Conservation (phyloP, 2,329 filamentous ascomycete species). For the Dryadomyces sulphureus region DNA sequence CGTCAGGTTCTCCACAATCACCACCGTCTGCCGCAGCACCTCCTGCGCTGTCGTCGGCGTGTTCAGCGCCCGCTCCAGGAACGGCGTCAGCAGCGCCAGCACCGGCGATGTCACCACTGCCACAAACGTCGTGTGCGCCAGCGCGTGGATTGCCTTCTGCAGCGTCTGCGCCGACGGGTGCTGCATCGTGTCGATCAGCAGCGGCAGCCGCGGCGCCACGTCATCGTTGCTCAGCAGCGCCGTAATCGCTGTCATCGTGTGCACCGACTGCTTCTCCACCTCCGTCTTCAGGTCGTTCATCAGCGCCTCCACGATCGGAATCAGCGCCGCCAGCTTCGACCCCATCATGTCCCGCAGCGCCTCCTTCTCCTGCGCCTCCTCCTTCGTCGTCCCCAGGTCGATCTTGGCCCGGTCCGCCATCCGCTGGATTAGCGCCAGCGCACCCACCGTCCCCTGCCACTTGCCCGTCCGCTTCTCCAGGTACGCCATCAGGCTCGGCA, state of each 20-base stretch:
- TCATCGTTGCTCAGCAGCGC: conserved; percentile 92
- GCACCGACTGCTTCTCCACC: conserved; percentile 74
- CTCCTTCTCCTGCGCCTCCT: conserved; percentile 79
- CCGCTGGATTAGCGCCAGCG: conserved; percentile 68
- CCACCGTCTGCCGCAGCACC: conserved; percentile 85
- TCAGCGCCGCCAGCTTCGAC: conserved; percentile 68
- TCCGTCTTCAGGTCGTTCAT: conserved; percentile 96
- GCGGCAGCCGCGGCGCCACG: conserved; percentile 78
- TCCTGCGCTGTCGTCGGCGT: conserved; percentile 84
- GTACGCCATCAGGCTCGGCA: conserved; percentile 64
- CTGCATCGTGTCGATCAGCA: conserved; percentile 90
- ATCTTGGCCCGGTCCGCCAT: conserved; percentile 94
- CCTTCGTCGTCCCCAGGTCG: conserved; percentile 59
- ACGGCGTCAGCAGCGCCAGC: conserved; percentile 81
- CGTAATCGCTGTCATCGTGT: conserved; percentile 83
- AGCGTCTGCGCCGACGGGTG: conserved; percentile 77
- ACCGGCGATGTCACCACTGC: conserved; percentile 92
- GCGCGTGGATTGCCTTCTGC: conserved; percentile 90
- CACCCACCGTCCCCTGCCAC: conserved; percentile 92
- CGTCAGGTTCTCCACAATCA: conserved; percentile 95
- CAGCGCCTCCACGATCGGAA: conserved; percentile 77
- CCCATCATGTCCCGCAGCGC: conserved; percentile 84
- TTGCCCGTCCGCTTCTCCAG: conserved; percentile 76
- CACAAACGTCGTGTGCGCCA: conserved; percentile 97
- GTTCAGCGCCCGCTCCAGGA: conserved; percentile 88